phyloP scores from a whole-genome alignment of 768 basidiomycete genomes.

The Mycena galopus region DNA sequence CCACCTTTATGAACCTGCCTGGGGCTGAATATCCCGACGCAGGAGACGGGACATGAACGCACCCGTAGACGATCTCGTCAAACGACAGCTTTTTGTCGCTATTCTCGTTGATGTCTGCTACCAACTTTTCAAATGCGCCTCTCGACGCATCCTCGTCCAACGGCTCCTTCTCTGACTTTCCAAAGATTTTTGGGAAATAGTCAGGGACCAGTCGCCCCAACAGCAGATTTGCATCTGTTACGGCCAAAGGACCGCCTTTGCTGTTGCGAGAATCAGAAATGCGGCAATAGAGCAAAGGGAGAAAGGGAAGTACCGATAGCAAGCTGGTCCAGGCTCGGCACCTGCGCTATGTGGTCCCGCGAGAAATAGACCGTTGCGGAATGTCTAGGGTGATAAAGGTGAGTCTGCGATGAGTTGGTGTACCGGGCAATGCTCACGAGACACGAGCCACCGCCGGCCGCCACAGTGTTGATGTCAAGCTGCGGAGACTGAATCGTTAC shows the following conservation, averaged over 20 bases:
- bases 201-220: conserved; percentile 91
- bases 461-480: conserved; percentile 95
- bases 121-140: conserved; percentile 75
- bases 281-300: not conserved
- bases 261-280: conserved; percentile 51
- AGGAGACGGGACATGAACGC: conserved; percentile 36
- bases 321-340: conserved; percentile 93
- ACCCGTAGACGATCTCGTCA: conserved; percentile 94
- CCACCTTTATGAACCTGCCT: conserved; percentile 90
- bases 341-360: conserved; percentile 95
- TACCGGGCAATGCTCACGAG: too few species aligned
- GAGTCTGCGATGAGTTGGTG: too few species aligned
- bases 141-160: conserved; percentile 82
- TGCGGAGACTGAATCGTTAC: conserved; percentile 94
- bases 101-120: conserved; percentile 76
- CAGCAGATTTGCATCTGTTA: conserved; percentile 93
- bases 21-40: not conserved
- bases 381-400: too few species aligned
- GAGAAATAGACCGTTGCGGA: conserved; percentile 90
- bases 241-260: conserved; percentile 91
- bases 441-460: conserved; percentile 77
- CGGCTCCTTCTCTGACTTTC: conserved; percentile 87
- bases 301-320: conserved; percentile 72
- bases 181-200: conserved; percentile 96
- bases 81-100: conserved; percentile 70